Evolutionary conservation across 1,284 basidiomycete genomes (phyloP), one percentile per base, ranked within the genome.

Genomic region (Ustilago sp.): DNA sequence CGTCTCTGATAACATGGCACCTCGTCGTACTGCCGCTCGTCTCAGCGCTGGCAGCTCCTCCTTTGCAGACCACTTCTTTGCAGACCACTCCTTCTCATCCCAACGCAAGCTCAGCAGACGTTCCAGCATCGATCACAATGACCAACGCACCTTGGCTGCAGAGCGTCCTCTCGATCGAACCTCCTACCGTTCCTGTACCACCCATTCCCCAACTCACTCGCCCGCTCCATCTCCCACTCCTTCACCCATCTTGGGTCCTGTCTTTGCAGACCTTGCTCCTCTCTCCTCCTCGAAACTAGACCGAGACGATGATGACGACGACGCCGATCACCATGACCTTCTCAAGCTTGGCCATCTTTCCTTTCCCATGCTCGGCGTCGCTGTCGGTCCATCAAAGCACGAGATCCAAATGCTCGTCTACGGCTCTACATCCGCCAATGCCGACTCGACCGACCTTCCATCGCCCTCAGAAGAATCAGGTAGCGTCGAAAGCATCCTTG

Each of bases 331-430:
- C 36, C 66, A 62, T 35, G 55, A 68, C 38, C 8, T 62, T 41
- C 62, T 68, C 71, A 64, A 74, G 31, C 62, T 67, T 8, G 82
- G 83, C 13, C 83, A 82, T 45, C 76, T 83, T 41, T 80, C 80
- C 23, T 80, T 83, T 32, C 77, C 78, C 54, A 74, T 71, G 61
- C 77, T 77, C 36, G 80, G 74, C 43, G 67, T 80, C 38, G 80
- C 77, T 32, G 64, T 83, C 32, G 82, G 78, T 31, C 80, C 80
- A 1, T 76, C 81, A 32, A 71, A 79, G 63, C 69, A 81, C 23
- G 80, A 84, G 53, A 79, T 83, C 68, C 63, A 82, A 36, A 52
- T 79, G 63, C 70, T 84, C 32, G 77, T 82, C 48, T 81, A 78
- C 63, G 80, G 77, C 52, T 62, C 70, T 8, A 56, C 63, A 17